Evolutionary conservation across 495 filamentous ascomycete species (phyloP).

Genomic region (Hyphodiscus hymeniophilus): DNA sequence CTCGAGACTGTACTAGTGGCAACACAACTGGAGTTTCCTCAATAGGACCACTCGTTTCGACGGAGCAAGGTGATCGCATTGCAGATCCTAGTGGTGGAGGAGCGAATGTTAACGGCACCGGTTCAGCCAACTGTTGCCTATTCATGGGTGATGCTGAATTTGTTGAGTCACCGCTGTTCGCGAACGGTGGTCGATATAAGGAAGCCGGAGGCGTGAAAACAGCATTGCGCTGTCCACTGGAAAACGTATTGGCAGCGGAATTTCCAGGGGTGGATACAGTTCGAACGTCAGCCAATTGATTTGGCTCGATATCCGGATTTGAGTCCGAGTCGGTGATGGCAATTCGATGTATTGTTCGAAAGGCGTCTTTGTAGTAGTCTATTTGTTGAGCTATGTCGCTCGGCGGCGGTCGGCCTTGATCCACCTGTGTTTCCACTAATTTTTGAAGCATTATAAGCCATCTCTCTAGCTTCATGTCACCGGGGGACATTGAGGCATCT

Average conservation of each 20-base stretch:
- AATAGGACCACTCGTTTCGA: background rate
- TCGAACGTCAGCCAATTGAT: background rate
- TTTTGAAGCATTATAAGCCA: background rate
- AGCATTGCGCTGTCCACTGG: background rate
- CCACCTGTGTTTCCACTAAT: background rate
- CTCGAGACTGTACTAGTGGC: background rate
- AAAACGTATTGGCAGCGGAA: background rate
- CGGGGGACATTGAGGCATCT: background rate
- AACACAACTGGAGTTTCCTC: background rate
- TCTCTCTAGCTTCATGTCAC: constrained; percentile 3
- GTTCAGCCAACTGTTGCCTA: background rate
- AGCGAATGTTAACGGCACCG: background rate
- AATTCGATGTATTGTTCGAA: background rate
- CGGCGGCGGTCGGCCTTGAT: background rate
- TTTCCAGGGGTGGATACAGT: background rate
- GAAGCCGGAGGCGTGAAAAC: background rate
- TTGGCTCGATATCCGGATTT: background rate
- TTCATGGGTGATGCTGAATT: background rate
- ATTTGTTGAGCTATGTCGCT: background rate
- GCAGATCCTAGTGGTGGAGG: background rate
- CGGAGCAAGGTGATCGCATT: background rate
- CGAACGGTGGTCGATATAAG: background rate
- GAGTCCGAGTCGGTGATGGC: background rate
- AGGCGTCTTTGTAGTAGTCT: constrained; percentile 1
- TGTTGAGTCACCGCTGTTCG: background rate